Base-by-base conservation (phyloP, 805 yeast species). In the Lipomyces starkeyi region DNA sequence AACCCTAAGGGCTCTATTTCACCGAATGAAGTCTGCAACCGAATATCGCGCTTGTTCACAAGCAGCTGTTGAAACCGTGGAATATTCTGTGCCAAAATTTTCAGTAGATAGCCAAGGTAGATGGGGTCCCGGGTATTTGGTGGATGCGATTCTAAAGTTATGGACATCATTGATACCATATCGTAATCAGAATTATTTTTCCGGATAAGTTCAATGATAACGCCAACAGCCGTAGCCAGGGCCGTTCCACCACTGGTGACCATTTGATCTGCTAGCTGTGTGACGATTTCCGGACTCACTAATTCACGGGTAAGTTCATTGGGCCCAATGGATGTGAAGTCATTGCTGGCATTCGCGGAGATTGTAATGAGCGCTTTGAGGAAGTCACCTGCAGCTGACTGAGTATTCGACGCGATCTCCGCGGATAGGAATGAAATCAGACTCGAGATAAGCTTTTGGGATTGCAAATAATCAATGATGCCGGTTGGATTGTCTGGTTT, bases 121-220 rank as follows among this genome's bases (percentile, higher is more conserved):
- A 95, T 90, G 3, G 98, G 97, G 78, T 95, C 99, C 69, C 98
- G 83, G 53, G 94, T 87, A 17, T 89, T 88, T 7, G 99, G 98
- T 5, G 98, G 98, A 74, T 93, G 95, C 29, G 93, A 88, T 67
- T 93, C 96, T 70, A 91, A 78, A 0, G 97, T 88, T 56, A 91
- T 88, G 78, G 88, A 89, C 73, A 91, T 81, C 27, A 96, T 96
- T 67, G 97, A 96, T 59, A 91, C 90, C 59, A 87, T 84, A 79
- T 95, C 99, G 78, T 95, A 95, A 78, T 95, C 99, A 0, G 97
- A 91, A 76, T 95, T 95, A 77, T 95, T 95, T 77, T 95, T 95
- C 75, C 99, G 86, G 66, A 95, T 95, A 55, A 95, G 86, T 79
- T 95, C 99, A 73, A 95, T 94, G 43, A 95, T 87, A 32, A 95